Evolutionary conservation across 2,329 filamentous ascomycete species (phyloP).

Genomic region (Paracoccidioides lutzii): DNA sequence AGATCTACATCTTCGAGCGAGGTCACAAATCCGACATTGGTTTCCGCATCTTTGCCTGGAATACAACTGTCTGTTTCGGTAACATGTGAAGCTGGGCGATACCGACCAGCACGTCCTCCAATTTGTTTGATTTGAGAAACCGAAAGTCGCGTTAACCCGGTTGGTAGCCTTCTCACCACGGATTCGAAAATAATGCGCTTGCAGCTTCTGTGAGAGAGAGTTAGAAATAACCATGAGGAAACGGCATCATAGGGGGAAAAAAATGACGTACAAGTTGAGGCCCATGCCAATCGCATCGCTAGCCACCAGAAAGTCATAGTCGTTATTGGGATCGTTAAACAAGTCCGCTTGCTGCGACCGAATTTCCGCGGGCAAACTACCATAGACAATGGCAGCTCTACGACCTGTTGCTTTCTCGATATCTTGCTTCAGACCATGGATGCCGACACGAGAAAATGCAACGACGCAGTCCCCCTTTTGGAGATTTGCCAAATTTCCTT

Average conservation of each 20-base stretch:
- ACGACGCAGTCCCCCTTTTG: conserved; percentile 86
- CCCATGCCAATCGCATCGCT: conserved; percentile 98
- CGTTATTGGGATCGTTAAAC: conserved; percentile 91
- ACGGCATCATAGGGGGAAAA: background rate
- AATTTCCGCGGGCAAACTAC: conserved; percentile 80
- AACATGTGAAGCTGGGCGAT: conserved; percentile 53
- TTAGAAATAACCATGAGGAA: background rate
- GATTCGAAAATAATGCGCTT: conserved; percentile 82
- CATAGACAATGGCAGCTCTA: conserved; percentile 86
- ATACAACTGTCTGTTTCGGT: conserved; percentile 19
- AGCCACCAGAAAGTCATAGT: conserved; percentile 87
- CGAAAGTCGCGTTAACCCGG: conserved; percentile 43
- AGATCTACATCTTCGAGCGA: conserved; percentile 62
- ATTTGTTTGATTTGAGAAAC: conserved; percentile 88
- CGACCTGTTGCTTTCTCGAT: conserved; percentile 66
- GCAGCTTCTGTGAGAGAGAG: conserved; percentile 43
- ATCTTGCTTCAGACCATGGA: conserved; percentile 65
- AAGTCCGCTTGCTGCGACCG: conserved; percentile 78
- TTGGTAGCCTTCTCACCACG: conserved; percentile 57
- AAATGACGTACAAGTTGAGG: conserved; percentile 58
- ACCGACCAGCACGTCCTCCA: conserved; percentile 80
- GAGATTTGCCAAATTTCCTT: conserved; percentile 51
- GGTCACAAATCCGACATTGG: conserved; percentile 59
- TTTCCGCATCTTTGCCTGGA: conserved; percentile 12
- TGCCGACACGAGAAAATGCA: conserved; percentile 66